phyloP scores from a whole-genome alignment of 2,329 filamentous ascomycete species.

The Xylaria sp. region DNA sequence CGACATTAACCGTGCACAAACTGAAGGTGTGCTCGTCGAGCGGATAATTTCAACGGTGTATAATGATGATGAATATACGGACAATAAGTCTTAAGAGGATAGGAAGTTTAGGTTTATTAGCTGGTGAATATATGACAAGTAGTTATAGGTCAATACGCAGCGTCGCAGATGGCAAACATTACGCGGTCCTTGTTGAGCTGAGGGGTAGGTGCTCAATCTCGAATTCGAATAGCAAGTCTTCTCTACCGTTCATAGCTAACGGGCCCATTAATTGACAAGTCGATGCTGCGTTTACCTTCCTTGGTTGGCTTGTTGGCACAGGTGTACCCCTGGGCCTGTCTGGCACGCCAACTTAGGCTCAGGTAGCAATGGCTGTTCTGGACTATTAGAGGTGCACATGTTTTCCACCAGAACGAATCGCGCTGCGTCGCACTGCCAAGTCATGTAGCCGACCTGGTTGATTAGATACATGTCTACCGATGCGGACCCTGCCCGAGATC shows the following conservation, averaged over 20 bases:
- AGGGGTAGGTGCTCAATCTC: not conserved
- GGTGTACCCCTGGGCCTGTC: not conserved
- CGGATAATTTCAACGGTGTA: not conserved
- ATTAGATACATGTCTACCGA: not conserved
- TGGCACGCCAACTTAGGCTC: not conserved
- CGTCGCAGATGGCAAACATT: constrained; percentile 15
- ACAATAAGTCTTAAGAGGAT: no score
- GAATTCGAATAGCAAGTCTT: not conserved
- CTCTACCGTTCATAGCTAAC: not conserved
- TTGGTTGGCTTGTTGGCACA: not conserved
- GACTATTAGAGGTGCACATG: not conserved
- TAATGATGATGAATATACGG: no score
- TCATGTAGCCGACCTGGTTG: no score
- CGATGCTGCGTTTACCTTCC: not conserved
- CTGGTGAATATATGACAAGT: not conserved
- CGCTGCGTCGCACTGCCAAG: no score
- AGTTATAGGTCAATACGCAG: constrained; percentile 1
- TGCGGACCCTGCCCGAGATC: not conserved
- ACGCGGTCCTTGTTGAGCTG: constrained; percentile 14
- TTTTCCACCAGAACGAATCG: no score
- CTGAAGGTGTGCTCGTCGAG: not conserved
- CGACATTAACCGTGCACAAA: not conserved
- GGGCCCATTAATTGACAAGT: not conserved
- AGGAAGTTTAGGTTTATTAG: not conserved
- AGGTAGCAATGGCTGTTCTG: not conserved